Evolutionary conservation across 2,329 filamentous ascomycete species (phyloP).

Genomic region (Cladobotryum protrusum): DNA sequence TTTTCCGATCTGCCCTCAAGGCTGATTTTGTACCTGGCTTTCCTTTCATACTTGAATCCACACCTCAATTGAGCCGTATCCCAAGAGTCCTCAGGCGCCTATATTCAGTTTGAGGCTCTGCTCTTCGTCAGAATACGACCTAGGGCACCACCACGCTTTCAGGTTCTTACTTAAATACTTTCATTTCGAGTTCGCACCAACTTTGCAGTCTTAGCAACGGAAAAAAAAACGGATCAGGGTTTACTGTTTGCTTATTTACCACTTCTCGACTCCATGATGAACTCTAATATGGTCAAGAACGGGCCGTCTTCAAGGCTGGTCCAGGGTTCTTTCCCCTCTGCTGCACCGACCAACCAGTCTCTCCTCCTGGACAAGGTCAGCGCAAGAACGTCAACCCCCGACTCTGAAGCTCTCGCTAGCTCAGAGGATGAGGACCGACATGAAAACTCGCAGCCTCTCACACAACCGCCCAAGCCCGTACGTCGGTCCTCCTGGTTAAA

Average conservation of each 20-base stretch:
- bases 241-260: too few species aligned
- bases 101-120: background rate
- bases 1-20: too few species aligned
- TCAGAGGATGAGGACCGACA: conserved; percentile 82
- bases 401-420: conserved; percentile 88
- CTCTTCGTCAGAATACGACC: background rate
- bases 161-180: background rate
- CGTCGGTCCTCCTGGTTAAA: conserved; percentile 81
- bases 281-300: conserved; percentile 43
- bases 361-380: conserved; percentile 70
- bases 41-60: background rate
- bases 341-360: conserved; percentile 54
- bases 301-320: conserved; percentile 46
- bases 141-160: background rate
- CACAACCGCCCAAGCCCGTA: conserved; percentile 53
- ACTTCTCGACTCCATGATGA: conserved; percentile 37
- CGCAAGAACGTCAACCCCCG: conserved; percentile 77
- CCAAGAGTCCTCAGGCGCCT: background rate
- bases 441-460: conserved; percentile 41
- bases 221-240: too few species aligned
- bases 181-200: too few species aligned
- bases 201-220: too few species aligned
- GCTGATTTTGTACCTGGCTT: background rate
- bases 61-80: background rate
- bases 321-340: conserved; percentile 37